These are phyloP conservation scores for Fusarium solani-melongenae DNA, from an alignment of 2,329 filamentous ascomycete genomes.

Conservation along the genomic window DNA sequence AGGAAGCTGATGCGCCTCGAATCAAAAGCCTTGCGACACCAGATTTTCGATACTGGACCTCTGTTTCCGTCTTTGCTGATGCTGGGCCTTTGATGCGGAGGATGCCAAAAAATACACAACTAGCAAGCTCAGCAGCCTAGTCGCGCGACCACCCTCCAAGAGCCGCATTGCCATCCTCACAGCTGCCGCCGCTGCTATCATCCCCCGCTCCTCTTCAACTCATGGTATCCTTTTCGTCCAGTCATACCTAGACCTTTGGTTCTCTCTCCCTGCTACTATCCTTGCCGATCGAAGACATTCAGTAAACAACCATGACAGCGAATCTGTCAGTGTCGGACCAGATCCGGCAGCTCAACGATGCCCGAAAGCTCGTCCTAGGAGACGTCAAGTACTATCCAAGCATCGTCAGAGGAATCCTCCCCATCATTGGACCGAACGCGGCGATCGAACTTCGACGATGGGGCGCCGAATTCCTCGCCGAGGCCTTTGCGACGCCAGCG, in stretches of 20 bases:
- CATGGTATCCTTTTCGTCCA: conserved; percentile 11
- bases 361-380: conserved; percentile 87
- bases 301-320: conserved; percentile 60
- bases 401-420: conserved; percentile 92
- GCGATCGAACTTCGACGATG: conserved; percentile 89
- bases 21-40: conserved; percentile 6
- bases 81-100: conserved; percentile 40
- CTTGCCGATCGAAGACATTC: conserved; percentile 13
- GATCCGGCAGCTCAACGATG: conserved; percentile 88
- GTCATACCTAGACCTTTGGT: conserved; percentile 4
- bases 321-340: conserved; percentile 75
- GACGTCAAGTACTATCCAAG: conserved; percentile 91
- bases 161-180: conserved; percentile 34
- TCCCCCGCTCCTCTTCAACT: conserved; percentile 12
- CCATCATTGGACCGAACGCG: conserved; percentile 82
- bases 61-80: conserved; percentile 9
- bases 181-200: conserved; percentile 21
- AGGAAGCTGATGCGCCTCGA: conserved; percentile 1
- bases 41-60: background rate
- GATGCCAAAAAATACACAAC: conserved; percentile 42
- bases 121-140: conserved; percentile 45
- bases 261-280: background rate
- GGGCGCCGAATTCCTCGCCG: conserved; percentile 95
- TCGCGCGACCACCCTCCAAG: conserved; percentile 45
- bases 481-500: conserved; percentile 94